A percentile compares a stretch with the other conserved stretches of the same genome.
Conservation (phyloP, 805 yeast species). For the Pichia exigua region DNA sequence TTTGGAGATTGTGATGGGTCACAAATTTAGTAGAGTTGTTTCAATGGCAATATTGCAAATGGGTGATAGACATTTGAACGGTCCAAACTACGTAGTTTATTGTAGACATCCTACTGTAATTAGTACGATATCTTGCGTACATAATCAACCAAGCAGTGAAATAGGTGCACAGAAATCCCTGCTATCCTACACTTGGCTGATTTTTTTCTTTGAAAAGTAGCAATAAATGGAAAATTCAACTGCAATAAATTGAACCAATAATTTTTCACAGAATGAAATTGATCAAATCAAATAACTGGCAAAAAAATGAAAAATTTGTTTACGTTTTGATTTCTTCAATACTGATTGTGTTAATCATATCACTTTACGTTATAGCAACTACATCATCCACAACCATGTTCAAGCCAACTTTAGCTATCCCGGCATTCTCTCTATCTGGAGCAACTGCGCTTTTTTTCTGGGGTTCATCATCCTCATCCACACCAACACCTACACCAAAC, state of each 20-base stretch:
- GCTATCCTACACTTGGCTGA: too few relatives aligned
- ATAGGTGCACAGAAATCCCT: too few relatives aligned
- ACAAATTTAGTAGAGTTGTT: neutral
- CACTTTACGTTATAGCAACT: neutral
- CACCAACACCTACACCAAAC: constrained; percentile 7
- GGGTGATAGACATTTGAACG: neutral
- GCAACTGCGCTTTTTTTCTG: constrained; percentile 23
- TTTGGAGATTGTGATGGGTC: neutral
- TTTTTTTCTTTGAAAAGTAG: too few relatives aligned
- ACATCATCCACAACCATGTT: constrained; percentile 7
- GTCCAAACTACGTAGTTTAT: neutral
- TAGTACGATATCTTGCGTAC: too few relatives aligned
- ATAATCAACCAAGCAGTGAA: too few relatives aligned
- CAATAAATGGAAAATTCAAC: too few relatives aligned
- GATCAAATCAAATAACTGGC: neutral
- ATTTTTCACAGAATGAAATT: neutral
- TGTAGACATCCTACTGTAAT: neutral
- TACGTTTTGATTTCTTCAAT: neutral
- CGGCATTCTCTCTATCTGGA: constrained; percentile 18
- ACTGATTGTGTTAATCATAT: neutral
- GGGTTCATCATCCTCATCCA: constrained; percentile 19
- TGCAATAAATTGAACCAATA: neutral
- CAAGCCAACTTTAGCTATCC: constrained; percentile 9
- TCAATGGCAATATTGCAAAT: neutral
- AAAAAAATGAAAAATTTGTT: neutral